Base-by-base conservation (phyloP, 108 stramenopile genomes). In the Conticribra weissflogii region DNA sequence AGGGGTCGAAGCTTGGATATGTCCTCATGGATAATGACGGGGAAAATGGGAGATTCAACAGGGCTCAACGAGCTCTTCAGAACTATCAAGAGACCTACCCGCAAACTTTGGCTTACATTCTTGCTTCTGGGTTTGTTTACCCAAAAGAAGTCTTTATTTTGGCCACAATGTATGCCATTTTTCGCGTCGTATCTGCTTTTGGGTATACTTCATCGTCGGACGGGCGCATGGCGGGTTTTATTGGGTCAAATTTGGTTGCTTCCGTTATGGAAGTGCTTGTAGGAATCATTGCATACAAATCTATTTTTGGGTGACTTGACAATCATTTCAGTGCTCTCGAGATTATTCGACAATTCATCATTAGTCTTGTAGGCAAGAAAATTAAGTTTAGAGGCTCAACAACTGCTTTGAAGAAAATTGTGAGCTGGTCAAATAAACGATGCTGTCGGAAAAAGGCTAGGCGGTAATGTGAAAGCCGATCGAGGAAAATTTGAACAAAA, bases 21-120 rank as follows among this genome's bases (percentile, higher is more conserved):
- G 72, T 73, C 34, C 54, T 73, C 15, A 66, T 73, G 64, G 72
- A 73, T 24, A 33, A 41, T 8, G 63, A 65, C 14, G 72, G 59
- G 21, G 54, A 33, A 1, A 51, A 61, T 23, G 72, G 72, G 9
- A 19, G 15, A 17, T 73, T 73, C 64, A 73, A 73, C 24, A 3
- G 72, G 21, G 72, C 72, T 0, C 72, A 73, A 21, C 51, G 72
- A 21, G 72, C 72, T 17, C 14, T 73, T 24, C 21, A 23, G 28
- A 73, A 73, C 30, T 73, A 73, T 16, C 52, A 73, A 8, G 72
- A 73, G 32, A 45, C 27, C 1, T 73, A 66, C 30, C 72, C 72
- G 12, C 36, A 41, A 12, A 41, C 36, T 5, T 5, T 12, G 29
- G 28, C 23, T n/a, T 15, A 30, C 1, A 34, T 51, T 4, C 49